Evolutionary conservation across 108 stramenopile genomes (phyloP), one percentile per base, ranked within the genome.

Genomic region (Ochromonas danica): DNA sequence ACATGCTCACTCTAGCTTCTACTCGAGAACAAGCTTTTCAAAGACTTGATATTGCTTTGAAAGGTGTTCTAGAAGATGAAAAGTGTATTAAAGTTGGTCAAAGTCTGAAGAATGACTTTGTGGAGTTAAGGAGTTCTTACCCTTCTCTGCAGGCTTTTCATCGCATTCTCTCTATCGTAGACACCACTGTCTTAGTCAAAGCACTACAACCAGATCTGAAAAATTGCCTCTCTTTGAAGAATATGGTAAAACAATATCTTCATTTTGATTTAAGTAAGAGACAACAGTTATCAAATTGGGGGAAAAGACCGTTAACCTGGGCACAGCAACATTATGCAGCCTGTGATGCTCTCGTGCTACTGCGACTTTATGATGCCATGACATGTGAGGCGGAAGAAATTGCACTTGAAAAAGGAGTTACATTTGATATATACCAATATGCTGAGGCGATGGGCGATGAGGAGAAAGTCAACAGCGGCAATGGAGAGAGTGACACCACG

Each of bases 231-330:
- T 70, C 67, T 38, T 42, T 70, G 41, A 70, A 70, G 22, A 40
- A 70, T 70, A 14, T 70, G 22, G 41, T 42, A 14, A 70, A 42
- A 42, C 36, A 70, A 40, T 70, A 70, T 42, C 22, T 70, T 14
- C 67, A 70, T 70, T 38, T 38, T 70, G 22, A 70, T 70, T 70
- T 70, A 70, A 42, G 6, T 42, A 70, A 70, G 22, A 40, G 14
- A 70, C 67, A 70, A 70, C 67, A 70, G 67, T 70, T 6, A 14
- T 70, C 67, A 22, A 40, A 38, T 38, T 70, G 67, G 67, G 67
- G 22, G 41, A 40, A 14, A 14, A 6, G 67, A 70, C 67, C 67
- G 22, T 70, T 70, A 70, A 14, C 40, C 6, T 14, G 41, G 6
- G 36, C 6, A 14, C 67, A 70, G 22, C 36, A 14, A 40, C 67